A percentile compares a stretch with the other conserved stretches of the same genome.
Evolutionary conservation across 1,284 basidiomycete genomes (phyloP).

Genomic region (Pyrrhoderma noxium): DNA sequence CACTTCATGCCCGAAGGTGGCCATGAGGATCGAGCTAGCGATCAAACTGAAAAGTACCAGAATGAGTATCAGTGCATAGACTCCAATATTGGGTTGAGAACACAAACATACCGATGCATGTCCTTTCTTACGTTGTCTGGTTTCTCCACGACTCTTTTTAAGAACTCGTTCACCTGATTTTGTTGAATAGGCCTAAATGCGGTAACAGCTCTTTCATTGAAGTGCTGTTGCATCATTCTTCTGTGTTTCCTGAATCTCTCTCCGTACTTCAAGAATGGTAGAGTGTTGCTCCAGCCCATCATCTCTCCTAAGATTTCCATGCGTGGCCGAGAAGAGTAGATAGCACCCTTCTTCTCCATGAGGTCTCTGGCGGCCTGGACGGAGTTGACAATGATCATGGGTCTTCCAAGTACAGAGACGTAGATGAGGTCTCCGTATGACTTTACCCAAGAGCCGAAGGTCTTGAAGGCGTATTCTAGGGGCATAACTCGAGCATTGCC

Average conservation of each 20-base stretch:
- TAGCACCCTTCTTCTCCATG: slow-evolving; percentile 34
- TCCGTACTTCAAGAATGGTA: slow-evolving; percentile 25
- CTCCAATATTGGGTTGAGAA: neutral
- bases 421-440: slow-evolving; percentile 29
- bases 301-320: slow-evolving; percentile 25
- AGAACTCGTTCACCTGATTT: slow-evolving; percentile 24
- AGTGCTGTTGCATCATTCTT: slow-evolving; percentile 26
- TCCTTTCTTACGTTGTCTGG: slow-evolving; percentile 24
- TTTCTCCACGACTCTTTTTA: slow-evolving; percentile 20
- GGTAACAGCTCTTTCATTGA: slow-evolving; percentile 21
- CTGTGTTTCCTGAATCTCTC: slow-evolving; percentile 28
- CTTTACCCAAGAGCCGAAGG: slow-evolving; percentile 28
- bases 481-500: slow-evolving; percentile 29
- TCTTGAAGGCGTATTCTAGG: slow-evolving; percentile 24
- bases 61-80: neutral
- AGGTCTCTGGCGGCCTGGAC: slow-evolving; percentile 30
- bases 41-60: slow-evolving; percentile 8
- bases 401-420: slow-evolving; percentile 28
- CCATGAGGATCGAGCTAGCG: slow-evolving; percentile 11
- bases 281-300: slow-evolving; percentile 25
- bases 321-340: slow-evolving; percentile 33
- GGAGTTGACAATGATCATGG: slow-evolving; percentile 33
- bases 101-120: slow-evolving; percentile 23
- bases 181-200: slow-evolving; percentile 24
- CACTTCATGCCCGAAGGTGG: slow-evolving; percentile 16